Percentiles rank a stretch among this genome's conserved stretches.
Conservation (phyloP, 495 filamentous ascomycete genomes). For the Cetradonia linearis region DNA sequence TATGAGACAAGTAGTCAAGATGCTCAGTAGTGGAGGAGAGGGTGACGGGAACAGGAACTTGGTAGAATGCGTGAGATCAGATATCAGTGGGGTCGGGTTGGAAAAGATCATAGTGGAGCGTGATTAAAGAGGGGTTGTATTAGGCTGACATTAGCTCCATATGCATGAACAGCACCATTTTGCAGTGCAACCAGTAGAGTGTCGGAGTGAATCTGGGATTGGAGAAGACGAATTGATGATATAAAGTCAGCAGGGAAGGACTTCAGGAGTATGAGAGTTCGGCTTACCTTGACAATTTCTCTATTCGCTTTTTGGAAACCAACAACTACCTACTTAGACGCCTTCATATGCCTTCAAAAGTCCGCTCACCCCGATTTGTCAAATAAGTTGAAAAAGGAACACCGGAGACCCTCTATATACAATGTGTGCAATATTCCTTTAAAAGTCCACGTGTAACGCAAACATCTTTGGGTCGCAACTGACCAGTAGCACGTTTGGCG, state of each 20-base stretch:
- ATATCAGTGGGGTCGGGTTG: too few species aligned
- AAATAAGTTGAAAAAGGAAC: too few species aligned
- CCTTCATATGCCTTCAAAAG: too few species aligned
- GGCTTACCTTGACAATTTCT: too few species aligned
- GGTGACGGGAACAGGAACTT: neutral
- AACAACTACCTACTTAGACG: too few species aligned
- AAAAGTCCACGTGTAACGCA: neutral
- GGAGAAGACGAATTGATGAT: neutral
- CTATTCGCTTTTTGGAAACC: too few species aligned
- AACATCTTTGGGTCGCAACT: neutral
- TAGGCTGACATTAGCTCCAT: neutral
- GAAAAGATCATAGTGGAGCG: neutral
- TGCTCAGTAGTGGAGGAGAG: neutral
- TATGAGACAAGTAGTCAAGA: neutral
- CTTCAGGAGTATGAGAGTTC: too few species aligned
- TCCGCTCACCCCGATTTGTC: too few species aligned
- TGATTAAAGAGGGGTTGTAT: neutral
- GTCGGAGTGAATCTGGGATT: neutral
- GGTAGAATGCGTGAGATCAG: neutral
- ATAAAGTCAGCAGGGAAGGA: neutral
- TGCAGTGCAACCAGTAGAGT: neutral
- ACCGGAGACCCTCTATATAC: neutral
- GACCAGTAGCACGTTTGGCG: neutral
- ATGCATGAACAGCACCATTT: neutral
- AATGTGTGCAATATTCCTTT: neutral